Percentiles rank a stretch among this genome's conserved stretches.
phyloP scores from a whole-genome alignment of 768 basidiomycete species.

The Suillus alpinus region DNA sequence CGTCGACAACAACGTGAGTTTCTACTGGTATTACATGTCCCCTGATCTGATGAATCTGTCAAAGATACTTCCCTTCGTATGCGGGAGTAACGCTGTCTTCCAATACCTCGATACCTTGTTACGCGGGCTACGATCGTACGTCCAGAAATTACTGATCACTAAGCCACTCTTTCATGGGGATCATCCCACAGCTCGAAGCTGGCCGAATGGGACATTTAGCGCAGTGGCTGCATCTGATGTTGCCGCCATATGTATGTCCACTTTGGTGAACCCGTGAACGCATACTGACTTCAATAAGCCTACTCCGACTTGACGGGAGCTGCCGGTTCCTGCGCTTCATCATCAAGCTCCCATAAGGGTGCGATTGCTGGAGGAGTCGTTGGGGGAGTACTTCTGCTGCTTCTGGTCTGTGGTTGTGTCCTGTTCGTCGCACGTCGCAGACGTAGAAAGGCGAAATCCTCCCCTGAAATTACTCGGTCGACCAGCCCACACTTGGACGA shows the following conservation, averaged over 20 bases:
- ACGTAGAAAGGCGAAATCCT: slow-evolving; percentile 4
- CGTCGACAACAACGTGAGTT: slow-evolving; percentile 18
- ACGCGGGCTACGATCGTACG: slow-evolving; percentile 23
- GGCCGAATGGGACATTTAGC: slow-evolving; percentile 18
- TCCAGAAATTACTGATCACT: neutral
- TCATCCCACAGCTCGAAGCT: slow-evolving; percentile 16
- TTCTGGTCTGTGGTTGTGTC: slow-evolving; percentile 12
- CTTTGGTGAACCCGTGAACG: neutral
- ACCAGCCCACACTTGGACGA: neutral
- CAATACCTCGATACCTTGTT: slow-evolving; percentile 21
- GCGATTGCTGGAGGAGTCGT: slow-evolving; percentile 23
- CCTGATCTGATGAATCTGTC: neutral
- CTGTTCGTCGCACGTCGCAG: slow-evolving; percentile 12
- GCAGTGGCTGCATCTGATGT: slow-evolving; percentile 12
- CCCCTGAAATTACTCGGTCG: neutral
- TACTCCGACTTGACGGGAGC: slow-evolving; percentile 19
- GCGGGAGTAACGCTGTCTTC: slow-evolving; percentile 7
- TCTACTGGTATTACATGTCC: neutral
- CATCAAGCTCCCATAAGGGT: slow-evolving; percentile 11
- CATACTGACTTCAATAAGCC: slow-evolving; percentile 8
- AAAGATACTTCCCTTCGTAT: slow-evolving; percentile 22
- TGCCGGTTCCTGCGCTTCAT: slow-evolving; percentile 5
- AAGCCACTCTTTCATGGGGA: neutral
- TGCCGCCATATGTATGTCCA: slow-evolving; percentile 14
- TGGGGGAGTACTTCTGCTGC: slow-evolving; percentile 13